Evolutionary conservation across 306 rosid species (phyloP).

Genomic region (Bauhinia variegata): DNA sequence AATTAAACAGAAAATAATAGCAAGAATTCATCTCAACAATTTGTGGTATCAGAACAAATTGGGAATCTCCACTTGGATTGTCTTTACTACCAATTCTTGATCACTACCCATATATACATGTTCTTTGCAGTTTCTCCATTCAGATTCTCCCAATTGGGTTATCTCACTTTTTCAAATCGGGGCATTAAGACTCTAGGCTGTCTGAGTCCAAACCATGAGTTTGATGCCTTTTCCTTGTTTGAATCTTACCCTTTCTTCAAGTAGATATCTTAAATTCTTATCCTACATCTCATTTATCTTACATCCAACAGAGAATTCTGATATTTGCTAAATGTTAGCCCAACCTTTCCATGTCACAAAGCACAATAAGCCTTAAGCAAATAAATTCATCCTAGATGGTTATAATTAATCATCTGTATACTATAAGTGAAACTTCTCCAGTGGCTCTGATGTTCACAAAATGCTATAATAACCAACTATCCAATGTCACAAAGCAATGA

Average conservation of each 20-base stretch:
- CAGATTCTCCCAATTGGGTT: conserved; percentile 16
- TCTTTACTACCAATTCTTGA: conserved; percentile 6
- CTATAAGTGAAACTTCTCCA: too few species aligned
- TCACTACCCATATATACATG: not conserved
- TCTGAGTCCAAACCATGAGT: not conserved
- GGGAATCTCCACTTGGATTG: not conserved
- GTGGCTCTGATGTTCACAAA: not conserved
- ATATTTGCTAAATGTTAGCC: too few species aligned
- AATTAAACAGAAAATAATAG: too few species aligned
- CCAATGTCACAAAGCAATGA: too few species aligned
- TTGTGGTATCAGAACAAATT: not conserved
- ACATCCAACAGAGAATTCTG: not conserved
- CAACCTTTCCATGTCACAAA: too few species aligned
- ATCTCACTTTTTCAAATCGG: not conserved
- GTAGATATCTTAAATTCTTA: not conserved
- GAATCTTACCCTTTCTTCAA: not conserved
- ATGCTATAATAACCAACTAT: too few species aligned
- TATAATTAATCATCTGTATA: too few species aligned
- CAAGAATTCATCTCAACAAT: too few species aligned
- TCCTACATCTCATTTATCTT: not conserved
- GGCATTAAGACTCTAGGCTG: conserved; percentile 1
- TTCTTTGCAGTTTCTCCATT: not conserved
- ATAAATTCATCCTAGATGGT: too few species aligned
- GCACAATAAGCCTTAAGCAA: too few species aligned
- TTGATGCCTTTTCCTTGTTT: not conserved